Evolutionary conservation across 1,284 basidiomycete species (phyloP).

Genomic region (Pseudozyma sp.): DNA sequence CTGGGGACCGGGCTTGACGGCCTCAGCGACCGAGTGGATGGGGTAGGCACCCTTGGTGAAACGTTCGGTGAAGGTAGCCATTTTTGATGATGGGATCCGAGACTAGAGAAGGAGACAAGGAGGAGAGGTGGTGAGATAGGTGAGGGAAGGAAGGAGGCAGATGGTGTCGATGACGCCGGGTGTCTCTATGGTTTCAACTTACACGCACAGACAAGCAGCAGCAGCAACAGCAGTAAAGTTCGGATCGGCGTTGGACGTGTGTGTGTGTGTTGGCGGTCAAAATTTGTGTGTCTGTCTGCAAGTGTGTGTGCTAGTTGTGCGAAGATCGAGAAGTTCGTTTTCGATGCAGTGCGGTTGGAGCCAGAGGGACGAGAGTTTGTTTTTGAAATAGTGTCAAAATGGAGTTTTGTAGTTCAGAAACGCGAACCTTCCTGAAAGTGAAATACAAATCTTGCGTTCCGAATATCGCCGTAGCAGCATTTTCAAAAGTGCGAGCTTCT

Average conservation of each 20-base stretch:
- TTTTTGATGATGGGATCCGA: slow-evolving; percentile 12
- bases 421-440: slow-evolving; percentile 8
- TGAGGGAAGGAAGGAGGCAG: slow-evolving; percentile 7
- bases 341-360: background rate
- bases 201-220: no score
- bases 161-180: slow-evolving; percentile 2
- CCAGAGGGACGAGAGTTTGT: no score
- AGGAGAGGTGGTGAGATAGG: slow-evolving; percentile 3
- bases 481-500: background rate
- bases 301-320: slow-evolving; percentile 6
- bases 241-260: no score
- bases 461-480: slow-evolving; percentile 25
- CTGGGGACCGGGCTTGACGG: slow-evolving; percentile 53
- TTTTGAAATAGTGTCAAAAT: background rate
- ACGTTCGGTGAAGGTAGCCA: slow-evolving; percentile 53
- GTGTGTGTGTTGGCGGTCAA: slow-evolving; percentile 7
- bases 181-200: no score
- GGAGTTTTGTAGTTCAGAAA: slow-evolving; percentile 12
- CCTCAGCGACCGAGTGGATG: slow-evolving; percentile 58
- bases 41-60: slow-evolving; percentile 62
- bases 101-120: background rate
- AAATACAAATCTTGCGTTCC: slow-evolving; percentile 18
- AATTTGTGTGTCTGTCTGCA: background rate
- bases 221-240: no score
- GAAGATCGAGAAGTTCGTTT: slow-evolving; percentile 1